Evolutionary conservation across 2,329 filamentous ascomycete species (phyloP).

Genomic region (Penicillium decumbens): DNA sequence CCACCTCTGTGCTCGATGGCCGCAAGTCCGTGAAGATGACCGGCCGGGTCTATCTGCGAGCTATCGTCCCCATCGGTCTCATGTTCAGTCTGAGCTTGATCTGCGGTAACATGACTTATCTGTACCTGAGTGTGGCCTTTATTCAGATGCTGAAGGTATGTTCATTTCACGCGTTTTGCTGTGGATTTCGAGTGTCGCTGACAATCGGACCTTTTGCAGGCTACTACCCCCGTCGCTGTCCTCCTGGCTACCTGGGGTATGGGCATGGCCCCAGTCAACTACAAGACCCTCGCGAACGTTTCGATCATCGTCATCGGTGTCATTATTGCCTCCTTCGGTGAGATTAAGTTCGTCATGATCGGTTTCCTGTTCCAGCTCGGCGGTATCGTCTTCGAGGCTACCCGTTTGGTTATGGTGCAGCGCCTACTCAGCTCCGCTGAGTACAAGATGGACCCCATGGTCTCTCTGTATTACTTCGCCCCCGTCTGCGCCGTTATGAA

Average conservation of each 20-base stretch:
- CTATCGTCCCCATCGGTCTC: slow-evolving; percentile 88
- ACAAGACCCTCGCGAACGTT: slow-evolving; percentile 86
- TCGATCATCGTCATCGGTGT: slow-evolving; percentile 93
- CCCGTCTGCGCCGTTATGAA: slow-evolving; percentile 82
- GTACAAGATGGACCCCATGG: slow-evolving; percentile 83
- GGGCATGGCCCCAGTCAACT: slow-evolving; percentile 75
- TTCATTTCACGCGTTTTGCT: background rate
- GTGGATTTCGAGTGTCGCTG: background rate
- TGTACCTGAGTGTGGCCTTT: slow-evolving; percentile 92
- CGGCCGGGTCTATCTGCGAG: slow-evolving; percentile 82
- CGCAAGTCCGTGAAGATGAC: slow-evolving; percentile 98
- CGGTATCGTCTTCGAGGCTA: slow-evolving; percentile 74
- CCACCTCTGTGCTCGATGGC: slow-evolving; percentile 83
- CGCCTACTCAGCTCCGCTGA: slow-evolving; percentile 71
- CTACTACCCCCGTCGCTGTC: slow-evolving; percentile 90
- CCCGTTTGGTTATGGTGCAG: slow-evolving; percentile 80
- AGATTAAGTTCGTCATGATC: slow-evolving; percentile 75
- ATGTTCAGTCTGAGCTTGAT: slow-evolving; percentile 97
- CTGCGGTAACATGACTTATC: slow-evolving; percentile 91
- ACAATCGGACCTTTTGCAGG: slow-evolving; percentile 47
- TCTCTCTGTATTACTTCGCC: slow-evolving; percentile 85
- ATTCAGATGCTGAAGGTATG: slow-evolving; percentile 86
- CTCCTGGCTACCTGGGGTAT: slow-evolving; percentile 84
- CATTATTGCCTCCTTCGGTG: slow-evolving; percentile 86
- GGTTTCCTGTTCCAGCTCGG: slow-evolving; percentile 67